Evolutionary conservation across 106 monocot genomes (phyloP), one percentile per base, ranked within the genome.

Genomic region (Allium cepa): DNA sequence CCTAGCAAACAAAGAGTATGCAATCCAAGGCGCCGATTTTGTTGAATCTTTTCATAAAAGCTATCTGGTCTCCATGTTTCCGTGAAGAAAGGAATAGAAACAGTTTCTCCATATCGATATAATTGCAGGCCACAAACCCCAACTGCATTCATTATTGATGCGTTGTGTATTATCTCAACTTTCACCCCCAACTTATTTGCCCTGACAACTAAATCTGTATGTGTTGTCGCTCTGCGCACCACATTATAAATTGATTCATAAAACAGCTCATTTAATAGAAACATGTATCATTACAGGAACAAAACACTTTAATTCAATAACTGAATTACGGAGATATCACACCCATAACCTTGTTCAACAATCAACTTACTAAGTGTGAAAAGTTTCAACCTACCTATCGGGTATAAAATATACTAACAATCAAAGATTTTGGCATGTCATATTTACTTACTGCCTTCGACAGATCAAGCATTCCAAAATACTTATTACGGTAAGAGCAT

Each of bases 51-150:
- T 59, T 81, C 69, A 73, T 92, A 92, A 73, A 97, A 97, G 73
- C 96, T 97, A 50, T 92, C 82, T 11, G 96, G 92, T 60, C 82
- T 86, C 96, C 96, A 97, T 61, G 92, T 84, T 11, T 97, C 96
- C 0, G 96, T 97, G 68, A 97, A 97, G 77, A 97, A 91, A 27
- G 92, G 92, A 72, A 92, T 84, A 17, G 92, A 92, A 61, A 92
- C 75, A 14, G 96, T 81, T 77, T 97, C 89, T 17, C 92, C 97
- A 63, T 80, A 97, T 7, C 84, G 89, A 59, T 92, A 92, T 61
- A 92, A 80, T 69, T 97, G 97, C 88, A 97, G 82, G 8, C 92
- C 92, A 79, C 89, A 92, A 68, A 80, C 63, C 49, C 97, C 92
- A 63, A 92, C 55, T 14, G 92, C 92, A 76, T 90, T 97, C 89